Percentiles rank a stretch among this genome's conserved stretches.
Evolutionary conservation across 176 grass and related monocot genomes (phyloP).

Genomic region (Melocanna baccifera): DNA sequence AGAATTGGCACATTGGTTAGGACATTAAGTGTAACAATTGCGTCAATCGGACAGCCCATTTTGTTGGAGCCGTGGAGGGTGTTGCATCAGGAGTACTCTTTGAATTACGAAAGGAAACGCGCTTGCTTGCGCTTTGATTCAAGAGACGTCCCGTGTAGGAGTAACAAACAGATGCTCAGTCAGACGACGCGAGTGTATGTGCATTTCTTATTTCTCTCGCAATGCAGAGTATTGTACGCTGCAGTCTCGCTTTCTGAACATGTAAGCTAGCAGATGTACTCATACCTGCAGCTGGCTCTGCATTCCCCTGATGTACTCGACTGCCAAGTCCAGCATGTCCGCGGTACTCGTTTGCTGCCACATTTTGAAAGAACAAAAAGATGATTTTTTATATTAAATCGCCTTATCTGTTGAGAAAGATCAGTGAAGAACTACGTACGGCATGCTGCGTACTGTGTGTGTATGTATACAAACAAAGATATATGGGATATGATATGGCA

Average conservation of each 20-base stretch:
- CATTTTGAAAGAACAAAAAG: not conserved
- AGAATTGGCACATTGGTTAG: no score
- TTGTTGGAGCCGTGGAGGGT: not conserved
- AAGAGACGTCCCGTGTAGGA: no score
- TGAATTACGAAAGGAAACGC: no score
- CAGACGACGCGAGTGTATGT: no score
- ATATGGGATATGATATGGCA: not conserved
- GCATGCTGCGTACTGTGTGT: not conserved
- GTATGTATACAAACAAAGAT: not conserved
- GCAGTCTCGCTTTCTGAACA: not conserved
- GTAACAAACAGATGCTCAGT: no score
- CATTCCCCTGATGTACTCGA: conserved; percentile 54
- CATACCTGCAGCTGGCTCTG: conserved; percentile 54
- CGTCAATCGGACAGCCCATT: not conserved
- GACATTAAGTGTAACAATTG: no score
- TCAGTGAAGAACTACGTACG: not conserved
- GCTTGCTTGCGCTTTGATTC: no score
- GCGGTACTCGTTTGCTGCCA: conserved; percentile 64
- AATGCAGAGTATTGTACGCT: not conserved
- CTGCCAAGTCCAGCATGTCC: conserved; percentile 59
- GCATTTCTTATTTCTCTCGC: not conserved
- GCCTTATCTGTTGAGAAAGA: not conserved
- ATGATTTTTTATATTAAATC: no score
- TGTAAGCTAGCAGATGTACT: not conserved
- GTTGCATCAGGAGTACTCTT: no score